phyloP scores from a whole-genome alignment of 768 basidiomycete species.

The Termitomyces heimii region DNA sequence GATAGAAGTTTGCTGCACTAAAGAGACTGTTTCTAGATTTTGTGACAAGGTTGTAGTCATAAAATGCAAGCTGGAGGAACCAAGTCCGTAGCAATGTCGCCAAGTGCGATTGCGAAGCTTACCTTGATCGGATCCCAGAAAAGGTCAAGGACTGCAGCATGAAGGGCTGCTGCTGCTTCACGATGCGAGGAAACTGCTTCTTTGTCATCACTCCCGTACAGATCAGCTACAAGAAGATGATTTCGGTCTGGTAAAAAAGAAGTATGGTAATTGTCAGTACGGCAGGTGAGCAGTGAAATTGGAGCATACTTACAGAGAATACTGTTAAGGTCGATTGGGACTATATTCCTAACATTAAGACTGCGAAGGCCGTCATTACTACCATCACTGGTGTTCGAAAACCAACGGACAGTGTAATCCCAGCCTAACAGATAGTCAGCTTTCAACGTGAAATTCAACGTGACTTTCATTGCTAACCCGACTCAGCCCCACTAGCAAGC shows the following conservation, averaged over 20 bases:
- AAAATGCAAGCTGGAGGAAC: constrained; percentile 60
- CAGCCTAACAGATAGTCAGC: constrained; percentile 24
- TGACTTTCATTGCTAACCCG: constrained; percentile 34
- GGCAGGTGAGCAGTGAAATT: not conserved
- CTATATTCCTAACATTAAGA: constrained; percentile 61
- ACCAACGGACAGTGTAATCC: constrained; percentile 53
- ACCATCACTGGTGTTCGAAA: constrained; percentile 26
- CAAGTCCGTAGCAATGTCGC: not conserved
- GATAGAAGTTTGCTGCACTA: constrained; percentile 76
- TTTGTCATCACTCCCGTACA: constrained; percentile 48
- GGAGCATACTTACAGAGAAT: constrained; percentile 60
- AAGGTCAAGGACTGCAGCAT: constrained; percentile 75
- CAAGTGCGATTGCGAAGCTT: not conserved
- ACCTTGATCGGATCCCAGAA: constrained; percentile 75
- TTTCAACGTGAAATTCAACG: not conserved
- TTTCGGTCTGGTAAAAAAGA: constrained; percentile 45
- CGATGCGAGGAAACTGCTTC: constrained; percentile 44
- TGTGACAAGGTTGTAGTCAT: constrained; percentile 80
- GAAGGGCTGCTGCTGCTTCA: constrained; percentile 49
- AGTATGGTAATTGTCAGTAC: not conserved
- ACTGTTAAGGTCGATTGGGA: constrained; percentile 79
- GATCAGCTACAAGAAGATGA: constrained; percentile 49
- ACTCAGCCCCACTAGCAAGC: constrained; percentile 85
- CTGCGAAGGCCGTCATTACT: constrained; percentile 54
- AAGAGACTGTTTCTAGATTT: constrained; percentile 61